These are phyloP conservation scores for Candida labiduridarum DNA, from an alignment of 1,139 yeast species.

Conservation along the genomic window DNA sequence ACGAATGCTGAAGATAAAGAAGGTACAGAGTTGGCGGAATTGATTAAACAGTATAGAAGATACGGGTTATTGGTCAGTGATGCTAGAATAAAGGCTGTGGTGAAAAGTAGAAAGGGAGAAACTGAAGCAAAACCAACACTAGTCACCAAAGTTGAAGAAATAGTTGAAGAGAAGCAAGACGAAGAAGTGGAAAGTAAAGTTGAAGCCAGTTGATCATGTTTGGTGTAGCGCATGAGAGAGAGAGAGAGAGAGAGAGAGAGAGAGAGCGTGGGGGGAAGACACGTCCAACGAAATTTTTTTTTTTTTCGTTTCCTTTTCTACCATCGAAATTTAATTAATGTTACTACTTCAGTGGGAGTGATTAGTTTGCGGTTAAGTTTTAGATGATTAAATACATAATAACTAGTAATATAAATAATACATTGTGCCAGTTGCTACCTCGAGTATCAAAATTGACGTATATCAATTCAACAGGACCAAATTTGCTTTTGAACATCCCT, in stretches of 20 bases:
- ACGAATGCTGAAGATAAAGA: conserved; percentile 33
- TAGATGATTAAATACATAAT: conserved; percentile 12
- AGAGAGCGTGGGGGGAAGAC: neutral
- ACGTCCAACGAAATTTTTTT: neutral
- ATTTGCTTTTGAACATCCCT: conserved; percentile 6
- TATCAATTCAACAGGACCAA: conserved; percentile 16
- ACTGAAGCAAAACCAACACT: conserved; percentile 3
- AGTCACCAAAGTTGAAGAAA: conserved; percentile 2
- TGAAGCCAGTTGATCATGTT: neutral
- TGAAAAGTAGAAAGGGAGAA: conserved; percentile 37
- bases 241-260: no score
- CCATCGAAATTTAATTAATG: neutral
- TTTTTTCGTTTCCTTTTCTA: neutral
- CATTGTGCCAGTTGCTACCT: conserved; percentile 6
- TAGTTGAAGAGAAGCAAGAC: conserved; percentile 5
- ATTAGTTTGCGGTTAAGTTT: neutral
- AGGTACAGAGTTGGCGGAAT: conserved; percentile 35
- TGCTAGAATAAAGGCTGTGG: conserved; percentile 43
- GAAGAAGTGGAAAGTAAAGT: neutral
- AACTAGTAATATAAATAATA: conserved; percentile 5
- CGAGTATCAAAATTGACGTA: conserved; percentile 9
- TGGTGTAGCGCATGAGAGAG: neutral
- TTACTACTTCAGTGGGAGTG: neutral
- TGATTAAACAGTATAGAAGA: conserved; percentile 59
- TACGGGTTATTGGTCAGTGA: conserved; percentile 59